These are phyloP conservation scores for Lophiostoma macrostomum DNA, from an alignment of 495 filamentous ascomycete genomes.

Conservation along the genomic window DNA sequence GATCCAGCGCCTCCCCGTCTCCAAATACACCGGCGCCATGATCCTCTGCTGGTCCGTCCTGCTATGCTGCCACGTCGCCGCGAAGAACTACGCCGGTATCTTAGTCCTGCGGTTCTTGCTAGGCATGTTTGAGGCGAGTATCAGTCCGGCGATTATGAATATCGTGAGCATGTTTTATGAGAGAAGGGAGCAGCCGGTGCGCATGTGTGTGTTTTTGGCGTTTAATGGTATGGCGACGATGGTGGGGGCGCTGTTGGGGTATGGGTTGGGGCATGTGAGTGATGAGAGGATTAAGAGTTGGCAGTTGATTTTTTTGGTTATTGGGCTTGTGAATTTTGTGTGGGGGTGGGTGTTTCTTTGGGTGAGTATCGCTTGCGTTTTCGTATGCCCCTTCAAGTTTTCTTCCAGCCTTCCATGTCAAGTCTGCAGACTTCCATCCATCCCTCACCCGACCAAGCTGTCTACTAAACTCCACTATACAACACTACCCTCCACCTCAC, in stretches of 20 bases:
- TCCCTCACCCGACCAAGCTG: too few relatives aligned
- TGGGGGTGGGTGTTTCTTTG: constrained; percentile 42
- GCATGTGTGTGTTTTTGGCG: constrained; percentile 38
- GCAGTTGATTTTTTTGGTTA: constrained; percentile 36
- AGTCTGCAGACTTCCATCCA: too few relatives aligned
- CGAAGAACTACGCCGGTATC: constrained; percentile 53
- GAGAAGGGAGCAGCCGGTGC: constrained; percentile 55
- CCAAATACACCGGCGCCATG: constrained; percentile 57
- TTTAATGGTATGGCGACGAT: constrained; percentile 34
- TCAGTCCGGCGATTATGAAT: constrained; percentile 38
- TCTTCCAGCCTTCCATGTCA: too few relatives aligned
- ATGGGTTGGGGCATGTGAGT: constrained; percentile 44
- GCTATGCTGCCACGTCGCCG: constrained; percentile 56
- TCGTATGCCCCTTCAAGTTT: too few relatives aligned
- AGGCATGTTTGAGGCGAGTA: constrained; percentile 56
- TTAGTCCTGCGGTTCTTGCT: constrained; percentile 54
- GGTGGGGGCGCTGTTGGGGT: constrained; percentile 52
- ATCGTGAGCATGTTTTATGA: constrained; percentile 53
- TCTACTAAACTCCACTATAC: too few relatives aligned
- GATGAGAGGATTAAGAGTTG: constrained; percentile 29
- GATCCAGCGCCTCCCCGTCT: constrained; percentile 55
- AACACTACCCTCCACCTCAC: too few relatives aligned
- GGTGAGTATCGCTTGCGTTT: too few relatives aligned
- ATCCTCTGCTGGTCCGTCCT: constrained; percentile 60
- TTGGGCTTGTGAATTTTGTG: constrained; percentile 49